These are phyloP conservation scores for Panus rudis DNA, from an alignment of 768 basidiomycete genomes.

Conservation along the genomic window DNA sequence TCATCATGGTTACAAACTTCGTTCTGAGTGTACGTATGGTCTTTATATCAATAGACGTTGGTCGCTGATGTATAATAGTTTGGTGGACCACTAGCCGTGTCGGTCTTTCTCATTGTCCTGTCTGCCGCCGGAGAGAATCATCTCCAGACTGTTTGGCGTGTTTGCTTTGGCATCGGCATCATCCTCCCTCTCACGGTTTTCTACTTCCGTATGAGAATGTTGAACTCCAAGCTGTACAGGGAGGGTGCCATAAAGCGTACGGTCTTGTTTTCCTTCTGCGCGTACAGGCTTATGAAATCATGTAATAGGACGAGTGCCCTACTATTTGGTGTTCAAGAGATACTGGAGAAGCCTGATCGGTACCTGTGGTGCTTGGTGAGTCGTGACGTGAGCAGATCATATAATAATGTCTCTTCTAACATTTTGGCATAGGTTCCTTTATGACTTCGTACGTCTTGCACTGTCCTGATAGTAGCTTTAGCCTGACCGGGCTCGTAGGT, in stretches of 20 bases:
- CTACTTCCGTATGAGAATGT: constrained; percentile 66
- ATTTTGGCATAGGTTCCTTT: constrained; percentile 55
- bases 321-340: constrained; percentile 46
- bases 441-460: constrained; percentile 47
- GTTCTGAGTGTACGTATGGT: constrained; percentile 54
- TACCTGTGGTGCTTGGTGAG: constrained; percentile 66
- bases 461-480: not conserved
- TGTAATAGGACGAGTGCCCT: constrained; percentile 46
- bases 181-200: constrained; percentile 61
- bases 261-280: constrained; percentile 8
- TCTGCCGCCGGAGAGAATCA: constrained; percentile 59
- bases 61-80: constrained; percentile 31
- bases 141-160: constrained; percentile 60
- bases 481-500: constrained; percentile 30
- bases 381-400: constrained; percentile 4
- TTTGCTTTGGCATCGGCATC: constrained; percentile 59
- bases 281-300: not conserved
- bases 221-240: constrained; percentile 57
- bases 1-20: constrained; percentile 73
- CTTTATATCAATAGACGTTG: constrained; percentile 1
- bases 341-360: constrained; percentile 70
- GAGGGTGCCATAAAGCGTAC: constrained; percentile 60
- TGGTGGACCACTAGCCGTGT: constrained; percentile 59
- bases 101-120: constrained; percentile 61
- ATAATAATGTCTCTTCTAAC: not conserved